Conservation (phyloP, 257 asterid species). For the Ilex aquifolium region DNA sequence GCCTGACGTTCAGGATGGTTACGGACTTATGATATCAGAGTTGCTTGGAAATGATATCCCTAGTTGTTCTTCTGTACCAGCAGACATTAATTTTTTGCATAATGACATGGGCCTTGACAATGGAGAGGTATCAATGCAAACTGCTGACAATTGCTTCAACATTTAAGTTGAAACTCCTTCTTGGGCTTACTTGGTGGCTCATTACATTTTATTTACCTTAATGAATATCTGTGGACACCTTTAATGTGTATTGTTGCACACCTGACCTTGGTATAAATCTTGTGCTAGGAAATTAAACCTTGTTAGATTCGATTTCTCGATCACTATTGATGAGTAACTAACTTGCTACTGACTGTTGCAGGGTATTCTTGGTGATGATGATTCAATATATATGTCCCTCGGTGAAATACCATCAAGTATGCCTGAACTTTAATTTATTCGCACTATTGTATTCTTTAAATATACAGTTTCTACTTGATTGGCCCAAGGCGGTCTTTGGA, state of each 20-base stretch:
- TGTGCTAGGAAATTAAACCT: too few species aligned
- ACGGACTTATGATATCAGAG: slow-evolving; percentile 85
- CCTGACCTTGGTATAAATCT: too few species aligned
- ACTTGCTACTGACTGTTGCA: slow-evolving; percentile 27
- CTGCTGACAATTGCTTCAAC: slow-evolving; percentile 7
- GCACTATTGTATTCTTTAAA: neutral
- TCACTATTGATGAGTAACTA: neutral
- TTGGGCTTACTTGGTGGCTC: neutral
- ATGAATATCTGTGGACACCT: too few species aligned
- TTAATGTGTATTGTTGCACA: neutral
- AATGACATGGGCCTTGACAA: slow-evolving; percentile 66
- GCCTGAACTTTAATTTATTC: slow-evolving; percentile 21
- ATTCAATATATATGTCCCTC: slow-evolving; percentile 86
- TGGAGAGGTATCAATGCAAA: slow-evolving; percentile 53
- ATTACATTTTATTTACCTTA: neutral
- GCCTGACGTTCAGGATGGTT: slow-evolving; percentile 67
- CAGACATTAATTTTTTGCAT: slow-evolving; percentile 61
- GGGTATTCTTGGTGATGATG: slow-evolving; percentile 96
- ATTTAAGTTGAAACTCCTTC: neutral
- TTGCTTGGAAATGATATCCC: slow-evolving; percentile 66
- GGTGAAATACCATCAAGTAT: slow-evolving; percentile 92
- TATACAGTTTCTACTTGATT: neutral
- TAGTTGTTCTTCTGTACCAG: slow-evolving; percentile 61
- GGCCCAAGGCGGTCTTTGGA: neutral
- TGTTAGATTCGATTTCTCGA: neutral